Evolutionary conservation across 176 grass and related monocot species (phyloP).

Genomic region (Pontederia crassipes): DNA sequence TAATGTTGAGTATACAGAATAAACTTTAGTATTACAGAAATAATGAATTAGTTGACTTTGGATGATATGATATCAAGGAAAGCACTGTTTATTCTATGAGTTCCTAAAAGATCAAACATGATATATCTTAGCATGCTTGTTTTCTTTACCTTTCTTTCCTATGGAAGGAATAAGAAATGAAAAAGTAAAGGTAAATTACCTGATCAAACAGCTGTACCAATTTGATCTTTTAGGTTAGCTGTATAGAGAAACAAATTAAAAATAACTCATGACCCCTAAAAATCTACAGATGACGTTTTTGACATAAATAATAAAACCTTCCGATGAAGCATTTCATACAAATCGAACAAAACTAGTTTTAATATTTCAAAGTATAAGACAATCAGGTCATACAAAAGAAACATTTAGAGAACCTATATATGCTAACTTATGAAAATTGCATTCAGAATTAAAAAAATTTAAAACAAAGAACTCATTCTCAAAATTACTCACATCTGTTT

Average conservation of each 20-base stretch:
- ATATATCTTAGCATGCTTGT: too few relatives aligned
- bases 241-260: conserved; percentile 2
- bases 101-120: too few relatives aligned
- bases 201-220: conserved; percentile 13
- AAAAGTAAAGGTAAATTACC: conserved; percentile 3
- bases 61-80: too few relatives aligned
- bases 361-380: too few relatives aligned
- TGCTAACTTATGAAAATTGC: background rate
- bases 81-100: too few relatives aligned
- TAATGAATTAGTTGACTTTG: too few relatives aligned
- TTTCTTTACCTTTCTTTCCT: background rate
- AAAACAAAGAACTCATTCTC: background rate
- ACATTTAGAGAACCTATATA: too few relatives aligned
- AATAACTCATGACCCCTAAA: background rate
- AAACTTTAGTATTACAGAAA: too few relatives aligned
- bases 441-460: background rate
- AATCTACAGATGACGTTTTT: background rate
- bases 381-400: too few relatives aligned
- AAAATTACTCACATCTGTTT: conserved; percentile 78
- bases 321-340: too few relatives aligned
- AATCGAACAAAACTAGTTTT: too few relatives aligned
- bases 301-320: background rate
- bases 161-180: background rate
- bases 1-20: too few relatives aligned
- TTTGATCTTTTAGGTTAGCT: conserved; percentile 3